Percentiles rank a stretch among this genome's conserved stretches.
These are phyloP conservation scores for Cytidiella melzeri DNA, from an alignment of 768 basidiomycete species.

Conservation along the genomic window DNA sequence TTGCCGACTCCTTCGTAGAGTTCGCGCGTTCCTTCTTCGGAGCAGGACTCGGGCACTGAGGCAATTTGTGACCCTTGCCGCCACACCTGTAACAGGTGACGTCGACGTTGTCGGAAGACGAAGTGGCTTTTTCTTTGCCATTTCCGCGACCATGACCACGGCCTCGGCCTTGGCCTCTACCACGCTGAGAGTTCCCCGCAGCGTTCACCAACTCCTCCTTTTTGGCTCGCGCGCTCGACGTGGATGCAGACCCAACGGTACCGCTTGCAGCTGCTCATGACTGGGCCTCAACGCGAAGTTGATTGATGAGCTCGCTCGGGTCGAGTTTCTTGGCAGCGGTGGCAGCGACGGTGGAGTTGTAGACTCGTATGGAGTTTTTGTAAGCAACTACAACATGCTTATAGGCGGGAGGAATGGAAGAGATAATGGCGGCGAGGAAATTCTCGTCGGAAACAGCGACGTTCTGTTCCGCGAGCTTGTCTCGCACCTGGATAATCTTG, in stretches of 20 bases:
- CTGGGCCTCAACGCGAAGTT: not conserved
- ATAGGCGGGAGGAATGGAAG: not conserved
- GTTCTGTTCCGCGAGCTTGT: not conserved
- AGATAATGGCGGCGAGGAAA: conserved; percentile 1
- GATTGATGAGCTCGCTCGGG: not conserved
- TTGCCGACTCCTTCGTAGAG: not conserved
- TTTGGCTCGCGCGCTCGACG: too few species aligned
- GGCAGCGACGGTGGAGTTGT: not conserved
- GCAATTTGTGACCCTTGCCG: conserved; percentile 2
- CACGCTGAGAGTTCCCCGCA: not conserved
- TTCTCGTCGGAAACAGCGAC: not conserved
- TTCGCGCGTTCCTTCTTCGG: not conserved
- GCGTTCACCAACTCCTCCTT: not conserved
- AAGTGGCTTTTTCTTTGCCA: not conserved
- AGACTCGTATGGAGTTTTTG: not conserved
- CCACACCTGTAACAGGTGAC: conserved; percentile 4
- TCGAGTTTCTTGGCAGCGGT: not conserved
- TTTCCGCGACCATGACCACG: too few species aligned
- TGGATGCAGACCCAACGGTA: too few species aligned
- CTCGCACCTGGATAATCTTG: not conserved
- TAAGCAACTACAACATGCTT: not conserved
- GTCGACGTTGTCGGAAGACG: not conserved
- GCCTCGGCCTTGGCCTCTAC: not conserved
- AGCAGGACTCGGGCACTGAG: not conserved
- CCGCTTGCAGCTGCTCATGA: not conserved